Conservation (phyloP, 192 early-diverging fungal genomes). For the Umbelopsis sp. region DNA sequence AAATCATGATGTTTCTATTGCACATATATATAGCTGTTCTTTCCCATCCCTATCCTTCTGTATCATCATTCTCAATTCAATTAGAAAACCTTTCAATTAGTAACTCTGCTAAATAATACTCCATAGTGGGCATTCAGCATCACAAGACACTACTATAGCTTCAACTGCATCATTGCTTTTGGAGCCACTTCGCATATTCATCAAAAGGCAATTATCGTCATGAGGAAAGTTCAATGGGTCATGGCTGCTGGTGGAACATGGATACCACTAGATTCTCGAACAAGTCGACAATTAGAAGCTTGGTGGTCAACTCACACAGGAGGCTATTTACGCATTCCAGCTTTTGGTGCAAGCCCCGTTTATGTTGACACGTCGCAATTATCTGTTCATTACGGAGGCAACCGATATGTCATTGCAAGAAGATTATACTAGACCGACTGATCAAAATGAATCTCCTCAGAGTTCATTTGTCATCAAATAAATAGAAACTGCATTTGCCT, state of each 20-base stretch:
- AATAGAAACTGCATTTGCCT: neutral
- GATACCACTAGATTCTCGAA: slow-evolving; percentile 21
- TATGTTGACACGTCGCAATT: slow-evolving; percentile 19
- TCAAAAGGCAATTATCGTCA: neutral
- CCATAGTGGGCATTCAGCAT: too few relatives aligned
- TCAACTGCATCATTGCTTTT: too few relatives aligned
- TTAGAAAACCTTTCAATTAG: too few relatives aligned
- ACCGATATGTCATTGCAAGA: slow-evolving; percentile 21
- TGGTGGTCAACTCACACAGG: slow-evolving; percentile 6
- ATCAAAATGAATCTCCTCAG: neutral
- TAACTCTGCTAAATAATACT: too few relatives aligned
- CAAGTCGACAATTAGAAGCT: slow-evolving; percentile 8
- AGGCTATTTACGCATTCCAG: slow-evolving; percentile 17
- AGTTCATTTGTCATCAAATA: too few relatives aligned
- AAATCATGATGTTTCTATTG: neutral
- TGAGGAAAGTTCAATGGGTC: slow-evolving; percentile 16
- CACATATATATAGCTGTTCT: neutral
- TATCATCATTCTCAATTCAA: too few relatives aligned
- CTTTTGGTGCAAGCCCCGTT: slow-evolving; percentile 16
- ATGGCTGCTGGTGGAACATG: slow-evolving; percentile 11
- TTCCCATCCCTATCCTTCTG: too few relatives aligned
- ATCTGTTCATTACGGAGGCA: slow-evolving; percentile 14
- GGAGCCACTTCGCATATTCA: too few relatives aligned
- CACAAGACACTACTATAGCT: too few relatives aligned
- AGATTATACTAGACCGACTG: neutral